phyloP scores from a whole-genome alignment of 352 stramenopile species.

The Phytopythium vexans region DNA sequence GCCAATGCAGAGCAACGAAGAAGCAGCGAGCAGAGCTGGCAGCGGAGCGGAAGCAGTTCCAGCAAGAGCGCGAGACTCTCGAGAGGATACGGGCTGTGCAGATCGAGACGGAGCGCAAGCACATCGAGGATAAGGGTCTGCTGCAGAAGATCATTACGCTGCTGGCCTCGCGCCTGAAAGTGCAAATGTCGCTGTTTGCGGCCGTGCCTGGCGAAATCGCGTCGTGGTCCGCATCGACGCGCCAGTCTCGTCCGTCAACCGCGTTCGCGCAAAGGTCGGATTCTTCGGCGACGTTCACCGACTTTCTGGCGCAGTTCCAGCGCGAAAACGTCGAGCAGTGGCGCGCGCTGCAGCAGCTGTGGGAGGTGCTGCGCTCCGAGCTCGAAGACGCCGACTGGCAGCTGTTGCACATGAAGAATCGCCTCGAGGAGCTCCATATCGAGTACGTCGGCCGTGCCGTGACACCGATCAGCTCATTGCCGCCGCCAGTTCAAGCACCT shows the following conservation, averaged over 20 bases:
- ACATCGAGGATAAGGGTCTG: constrained; percentile 42
- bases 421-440: constrained; percentile 47
- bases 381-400: constrained; percentile 67
- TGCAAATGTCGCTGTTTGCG: constrained; percentile 46
- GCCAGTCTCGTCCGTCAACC: neutral
- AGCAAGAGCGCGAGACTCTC: constrained; percentile 12
- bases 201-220: constrained; percentile 19
- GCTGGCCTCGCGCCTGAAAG: constrained; percentile 32
- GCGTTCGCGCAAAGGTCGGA: neutral
- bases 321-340: constrained; percentile 34
- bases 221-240: neutral
- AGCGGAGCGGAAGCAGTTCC: constrained; percentile 27
- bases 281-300: constrained; percentile 7
- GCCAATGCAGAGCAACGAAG: constrained; percentile 26
- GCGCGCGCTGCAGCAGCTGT: constrained; percentile 37
- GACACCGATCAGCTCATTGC: constrained; percentile 5
- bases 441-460: constrained; percentile 12
- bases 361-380: constrained; percentile 38
- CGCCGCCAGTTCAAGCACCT: neutral
- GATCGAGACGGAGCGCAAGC: constrained; percentile 6
- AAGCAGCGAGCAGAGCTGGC: constrained; percentile 35
- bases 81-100: neutral
- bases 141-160: constrained; percentile 42
- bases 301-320: constrained; percentile 25
- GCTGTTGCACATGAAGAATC: constrained; percentile 50